Percentiles rank a stretch among this genome's conserved stretches.
Evolutionary conservation across 2,329 filamentous ascomycete genomes (phyloP).

Genomic region (Aspergillus glaucus): DNA sequence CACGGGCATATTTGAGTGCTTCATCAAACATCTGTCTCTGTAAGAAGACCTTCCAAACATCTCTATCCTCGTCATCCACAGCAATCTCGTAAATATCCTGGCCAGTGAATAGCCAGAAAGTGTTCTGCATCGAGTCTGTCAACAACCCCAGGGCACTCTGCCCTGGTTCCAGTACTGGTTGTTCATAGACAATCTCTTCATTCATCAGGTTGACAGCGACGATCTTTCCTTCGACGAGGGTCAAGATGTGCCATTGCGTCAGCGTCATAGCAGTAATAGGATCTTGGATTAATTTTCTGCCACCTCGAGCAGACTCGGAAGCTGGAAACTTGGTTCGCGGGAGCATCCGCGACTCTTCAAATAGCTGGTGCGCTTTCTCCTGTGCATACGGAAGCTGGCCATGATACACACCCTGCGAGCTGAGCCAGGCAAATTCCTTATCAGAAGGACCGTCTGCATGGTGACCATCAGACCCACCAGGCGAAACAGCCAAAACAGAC

Average conservation of each 20-base stretch:
- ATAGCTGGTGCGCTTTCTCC: conserved; percentile 66
- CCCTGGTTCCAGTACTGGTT: conserved; percentile 72
- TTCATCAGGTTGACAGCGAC: conserved; percentile 83
- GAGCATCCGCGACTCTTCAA: conserved; percentile 72
- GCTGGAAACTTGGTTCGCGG: conserved; percentile 66
- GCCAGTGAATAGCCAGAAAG: conserved; percentile 91
- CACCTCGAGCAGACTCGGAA: conserved; percentile 58
- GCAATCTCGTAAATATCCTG: conserved; percentile 92
- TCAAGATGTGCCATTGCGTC: conserved; percentile 89
- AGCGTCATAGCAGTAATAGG: conserved; percentile 72
- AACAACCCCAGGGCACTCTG: conserved; percentile 78
- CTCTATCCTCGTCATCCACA: conserved; percentile 79
- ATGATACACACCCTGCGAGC: conserved; percentile 77
- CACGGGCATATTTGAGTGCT: conserved; percentile 78
- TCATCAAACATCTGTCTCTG: conserved; percentile 80
- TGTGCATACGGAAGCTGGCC: conserved; percentile 66
- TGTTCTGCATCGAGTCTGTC: conserved; percentile 88
- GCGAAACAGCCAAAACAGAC: conserved; percentile 68
- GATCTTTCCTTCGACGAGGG: conserved; percentile 73
- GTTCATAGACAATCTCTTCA: conserved; percentile 78
- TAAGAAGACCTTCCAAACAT: conserved; percentile 93
- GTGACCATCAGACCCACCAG: conserved; percentile 60
- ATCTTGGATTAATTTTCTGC: conserved; percentile 62
- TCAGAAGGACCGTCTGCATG: conserved; percentile 51
- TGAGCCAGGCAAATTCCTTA: conserved; percentile 75